Base-by-base conservation (phyloP, 2,329 filamentous ascomycete genomes). In the Ophiostoma pallidulum region DNA sequence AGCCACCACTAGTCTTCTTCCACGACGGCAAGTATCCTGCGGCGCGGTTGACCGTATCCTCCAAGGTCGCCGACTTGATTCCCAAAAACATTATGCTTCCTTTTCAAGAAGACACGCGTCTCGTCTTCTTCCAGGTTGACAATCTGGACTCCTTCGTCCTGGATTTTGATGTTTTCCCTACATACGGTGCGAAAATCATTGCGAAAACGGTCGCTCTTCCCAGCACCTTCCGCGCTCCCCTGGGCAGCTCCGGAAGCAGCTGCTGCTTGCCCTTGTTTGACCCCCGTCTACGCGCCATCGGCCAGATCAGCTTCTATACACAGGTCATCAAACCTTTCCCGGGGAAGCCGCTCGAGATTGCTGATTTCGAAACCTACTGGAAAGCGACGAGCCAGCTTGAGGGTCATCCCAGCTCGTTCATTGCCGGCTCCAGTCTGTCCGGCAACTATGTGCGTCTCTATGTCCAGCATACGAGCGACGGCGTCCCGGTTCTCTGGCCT, bases 341-440 rank as follows among this genome's bases (percentile, higher is more conserved):
- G 53, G 91, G 92, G 8, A 84, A 89, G 51, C 89, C 92, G 4
- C 72, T 98, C 19, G 92, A 98, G 64, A 96, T 98, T 51, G 94
- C 92, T 1, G 90, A 97, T 60, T 98, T 97, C 58, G 92, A 94
- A 53, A 97, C 92, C 0, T 98, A 98, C 65, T 98, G 92, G 92
- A 98, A 97, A 66, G 91, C 91, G 0, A 98, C 92, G 1, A 95
- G 89, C 59, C 89, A 95, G 57, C 77, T 92, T 41, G 88, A 95
- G 62, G 82, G 86, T 43, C 86, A 89, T 40, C 84, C 85, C 20
- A 92, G 78, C 60, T 86, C 88, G 20, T 79, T 97, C 20, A 87
- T 98, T 16, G 97, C 91, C 0, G 92, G 91, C 1, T 97, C 91
- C 9, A 97, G 91, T 66, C 66, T 98, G 47, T 94, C 88, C 3